Conservation (phyloP, 169 alveolate genomes). For the Miamiensis avidus region DNA sequence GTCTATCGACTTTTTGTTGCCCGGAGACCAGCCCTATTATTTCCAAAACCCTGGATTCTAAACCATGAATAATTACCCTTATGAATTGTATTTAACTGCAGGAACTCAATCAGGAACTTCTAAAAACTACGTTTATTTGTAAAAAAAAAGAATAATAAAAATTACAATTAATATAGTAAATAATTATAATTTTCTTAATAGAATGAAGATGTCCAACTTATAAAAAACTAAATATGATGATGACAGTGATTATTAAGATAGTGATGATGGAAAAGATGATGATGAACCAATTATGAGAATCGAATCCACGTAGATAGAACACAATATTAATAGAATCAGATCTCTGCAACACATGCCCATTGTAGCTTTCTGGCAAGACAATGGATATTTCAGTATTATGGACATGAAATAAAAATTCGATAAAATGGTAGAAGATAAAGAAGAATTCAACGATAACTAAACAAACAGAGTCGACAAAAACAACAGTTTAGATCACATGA, state of each 20-base stretch:
- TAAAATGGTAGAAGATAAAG: constrained; percentile 49
- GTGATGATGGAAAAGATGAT: constrained; percentile 62
- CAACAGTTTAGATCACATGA: constrained; percentile 47
- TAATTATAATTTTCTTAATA: too few species aligned
- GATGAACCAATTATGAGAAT: constrained; percentile 71
- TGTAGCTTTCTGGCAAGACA: constrained; percentile 81
- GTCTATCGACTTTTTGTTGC: constrained; percentile 68
- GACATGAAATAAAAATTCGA: constrained; percentile 64
- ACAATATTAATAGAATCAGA: constrained; percentile 77
- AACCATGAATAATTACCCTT: constrained; percentile 75
- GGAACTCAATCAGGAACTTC: constrained; percentile 74
- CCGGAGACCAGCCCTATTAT: constrained; percentile 43
- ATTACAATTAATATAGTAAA: too few species aligned
- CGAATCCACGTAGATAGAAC: constrained; percentile 59
- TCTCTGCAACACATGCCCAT: constrained; percentile 79
- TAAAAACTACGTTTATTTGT: constrained; percentile 68
- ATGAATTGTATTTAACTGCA: constrained; percentile 71
- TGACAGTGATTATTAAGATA: constrained; percentile 69
- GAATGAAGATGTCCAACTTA: constrained; percentile 75
- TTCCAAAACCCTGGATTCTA: constrained; percentile 41
- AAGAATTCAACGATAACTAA: constrained; percentile 48
- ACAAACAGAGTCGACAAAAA: constrained; percentile 12
- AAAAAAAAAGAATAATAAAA: too few species aligned
- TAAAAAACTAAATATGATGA: constrained; percentile 81
- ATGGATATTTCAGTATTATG: constrained; percentile 67